Evolutionary conservation across 129 eudicot species (phyloP).

Genomic region (Pittosporum tobira): DNA sequence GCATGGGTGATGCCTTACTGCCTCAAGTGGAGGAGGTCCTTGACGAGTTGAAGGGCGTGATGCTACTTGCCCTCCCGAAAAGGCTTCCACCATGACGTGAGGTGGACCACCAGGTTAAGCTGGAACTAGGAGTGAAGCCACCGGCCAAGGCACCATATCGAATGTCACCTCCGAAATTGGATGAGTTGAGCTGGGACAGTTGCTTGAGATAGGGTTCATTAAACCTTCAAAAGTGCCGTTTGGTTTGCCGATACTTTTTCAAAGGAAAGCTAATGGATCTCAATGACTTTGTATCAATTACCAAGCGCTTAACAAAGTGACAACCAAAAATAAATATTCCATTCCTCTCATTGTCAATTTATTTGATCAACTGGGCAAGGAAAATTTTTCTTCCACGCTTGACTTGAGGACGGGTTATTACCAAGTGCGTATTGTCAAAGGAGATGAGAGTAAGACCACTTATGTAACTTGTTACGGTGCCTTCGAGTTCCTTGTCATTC

Average conservation of each 20-base stretch:
- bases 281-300: neutral
- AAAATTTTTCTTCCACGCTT: too few relatives aligned
- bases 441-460: neutral
- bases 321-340: neutral
- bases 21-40: too few relatives aligned
- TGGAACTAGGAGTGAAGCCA: slow-evolving; percentile 3
- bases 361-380: too few relatives aligned
- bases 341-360: too few relatives aligned
- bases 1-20: too few relatives aligned
- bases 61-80: too few relatives aligned
- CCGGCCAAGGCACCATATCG: too few relatives aligned
- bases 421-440: too few relatives aligned
- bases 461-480: too few relatives aligned
- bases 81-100: neutral
- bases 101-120: slow-evolving; percentile 5
- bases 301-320: neutral
- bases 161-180: too few relatives aligned
- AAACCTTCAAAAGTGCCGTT: neutral
- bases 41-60: too few relatives aligned
- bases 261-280: neutral
- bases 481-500: too few relatives aligned
- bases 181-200: slow-evolving; percentile 3
- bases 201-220: neutral
- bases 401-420: neutral
- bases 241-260: neutral